These are phyloP conservation scores for Claviceps lovelessii DNA, from an alignment of 2,329 filamentous ascomycete genomes.

Conservation along the genomic window DNA sequence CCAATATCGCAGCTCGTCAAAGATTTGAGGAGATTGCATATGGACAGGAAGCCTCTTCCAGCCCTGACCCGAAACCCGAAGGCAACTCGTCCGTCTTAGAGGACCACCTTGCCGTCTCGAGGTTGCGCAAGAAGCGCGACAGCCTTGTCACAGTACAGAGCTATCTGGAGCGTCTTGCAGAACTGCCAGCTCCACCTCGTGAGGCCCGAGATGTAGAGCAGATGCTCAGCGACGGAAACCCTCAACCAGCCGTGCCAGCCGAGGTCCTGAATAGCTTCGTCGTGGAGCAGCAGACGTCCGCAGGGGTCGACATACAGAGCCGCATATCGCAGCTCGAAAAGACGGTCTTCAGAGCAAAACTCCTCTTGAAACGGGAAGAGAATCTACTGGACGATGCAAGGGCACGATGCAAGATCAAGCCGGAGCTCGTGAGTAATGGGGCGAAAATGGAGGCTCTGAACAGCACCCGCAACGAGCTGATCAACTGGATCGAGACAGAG, in stretches of 20 bases:
- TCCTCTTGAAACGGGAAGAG: slow-evolving; percentile 42
- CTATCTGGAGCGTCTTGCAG: slow-evolving; percentile 34
- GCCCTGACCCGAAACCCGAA: slow-evolving; percentile 4
- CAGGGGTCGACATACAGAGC: slow-evolving; percentile 29
- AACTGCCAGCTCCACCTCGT: slow-evolving; percentile 36
- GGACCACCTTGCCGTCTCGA: slow-evolving; percentile 36
- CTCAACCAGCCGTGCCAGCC: slow-evolving; percentile 36
- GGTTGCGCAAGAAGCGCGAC: slow-evolving; percentile 36
- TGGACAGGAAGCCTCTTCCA: slow-evolving; percentile 1
- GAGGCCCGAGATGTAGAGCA: slow-evolving; percentile 35
- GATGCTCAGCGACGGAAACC: slow-evolving; percentile 29
- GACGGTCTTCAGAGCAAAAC: slow-evolving; percentile 42
- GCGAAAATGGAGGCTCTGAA: slow-evolving; percentile 39
- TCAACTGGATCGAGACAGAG: slow-evolving; percentile 51
- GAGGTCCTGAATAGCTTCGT: slow-evolving; percentile 37
- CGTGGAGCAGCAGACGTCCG: slow-evolving; percentile 23
- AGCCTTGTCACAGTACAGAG: slow-evolving; percentile 35
- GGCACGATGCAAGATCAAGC: slow-evolving; percentile 21
- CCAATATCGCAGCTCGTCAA: slow-evolving; percentile 35
- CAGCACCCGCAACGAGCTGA: slow-evolving; percentile 43
- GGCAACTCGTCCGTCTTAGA: slow-evolving; percentile 22
- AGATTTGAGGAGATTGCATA: slow-evolving; percentile 29
- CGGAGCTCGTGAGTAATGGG: slow-evolving; percentile 22
- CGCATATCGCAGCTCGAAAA: slow-evolving; percentile 42
- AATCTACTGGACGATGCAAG: slow-evolving; percentile 36